Evolutionary conservation across 2,329 filamentous ascomycete species (phyloP).

Genomic region (Stagonosporopsis tanaceti): DNA sequence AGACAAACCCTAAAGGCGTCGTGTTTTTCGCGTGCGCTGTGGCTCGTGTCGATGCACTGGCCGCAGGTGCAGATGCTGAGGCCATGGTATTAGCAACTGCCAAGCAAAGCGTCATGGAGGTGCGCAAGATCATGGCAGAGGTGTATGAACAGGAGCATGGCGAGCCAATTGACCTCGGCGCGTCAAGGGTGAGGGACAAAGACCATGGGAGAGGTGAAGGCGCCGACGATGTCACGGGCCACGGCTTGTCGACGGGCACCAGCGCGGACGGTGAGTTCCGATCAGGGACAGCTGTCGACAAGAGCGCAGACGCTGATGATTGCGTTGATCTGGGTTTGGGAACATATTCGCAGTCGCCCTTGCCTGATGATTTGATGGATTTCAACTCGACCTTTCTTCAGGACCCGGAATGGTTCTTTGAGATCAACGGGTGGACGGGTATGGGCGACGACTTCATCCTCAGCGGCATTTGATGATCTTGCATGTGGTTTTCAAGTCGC

Average conservation of each 20-base stretch:
- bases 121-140: slow-evolving; percentile 23
- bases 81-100: slow-evolving; percentile 30
- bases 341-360: neutral
- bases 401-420: slow-evolving; percentile 19
- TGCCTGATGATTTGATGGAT: neutral
- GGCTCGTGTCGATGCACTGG: slow-evolving; percentile 37
- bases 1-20: slow-evolving; percentile 37
- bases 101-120: slow-evolving; percentile 23
- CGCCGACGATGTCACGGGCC: slow-evolving; percentile 9
- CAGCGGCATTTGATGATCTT: neutral
- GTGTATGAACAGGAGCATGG: slow-evolving; percentile 33
- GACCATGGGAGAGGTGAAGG: slow-evolving; percentile 24
- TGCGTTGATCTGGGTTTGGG: neutral
- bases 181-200: neutral
- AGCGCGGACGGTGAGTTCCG: neutral
- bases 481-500: no score
- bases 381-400: neutral
- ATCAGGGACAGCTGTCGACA: neutral
- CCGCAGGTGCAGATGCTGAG: slow-evolving; percentile 24
- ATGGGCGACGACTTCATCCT: neutral
- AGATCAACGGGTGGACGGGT: neutral
- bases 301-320: no score
- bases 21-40: slow-evolving; percentile 30
- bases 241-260: neutral
- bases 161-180: slow-evolving; percentile 30